Conservation (phyloP, 192 early-diverging fungal species). For the Coemansia sp. region DNA sequence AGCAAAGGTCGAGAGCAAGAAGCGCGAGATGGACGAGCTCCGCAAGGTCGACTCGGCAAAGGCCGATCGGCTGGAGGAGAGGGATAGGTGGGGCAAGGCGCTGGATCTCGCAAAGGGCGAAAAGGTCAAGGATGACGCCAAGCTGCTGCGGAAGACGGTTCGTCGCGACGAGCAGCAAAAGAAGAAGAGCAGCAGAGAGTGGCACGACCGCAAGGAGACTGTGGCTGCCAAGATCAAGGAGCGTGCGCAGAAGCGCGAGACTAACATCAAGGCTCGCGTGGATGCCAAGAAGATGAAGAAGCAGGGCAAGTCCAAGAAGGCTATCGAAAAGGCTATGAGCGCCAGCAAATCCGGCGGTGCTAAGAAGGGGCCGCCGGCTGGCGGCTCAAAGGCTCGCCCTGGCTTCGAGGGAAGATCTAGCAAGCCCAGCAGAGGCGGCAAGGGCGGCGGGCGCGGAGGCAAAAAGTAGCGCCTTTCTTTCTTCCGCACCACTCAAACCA, state of each 20-base stretch:
- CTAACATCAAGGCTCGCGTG: conserved; percentile 78
- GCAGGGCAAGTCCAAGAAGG: conserved; percentile 66
- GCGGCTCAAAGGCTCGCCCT: conserved; percentile 33
- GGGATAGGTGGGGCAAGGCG: conserved; percentile 79
- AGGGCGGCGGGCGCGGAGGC: conserved; percentile 12
- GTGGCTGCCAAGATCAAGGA: conserved; percentile 64
- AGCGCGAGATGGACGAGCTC: conserved; percentile 74
- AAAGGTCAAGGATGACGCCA: conserved; percentile 89
- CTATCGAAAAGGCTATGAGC: conserved; percentile 46
- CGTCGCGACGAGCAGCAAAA: conserved; percentile 82
- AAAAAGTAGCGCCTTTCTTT: background rate
- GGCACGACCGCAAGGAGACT: conserved; percentile 74
- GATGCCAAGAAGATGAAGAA: conserved; percentile 76
- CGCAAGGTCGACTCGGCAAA: conserved; percentile 60
- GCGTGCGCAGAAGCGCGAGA: conserved; percentile 73
- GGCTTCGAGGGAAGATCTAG: conserved; percentile 46
- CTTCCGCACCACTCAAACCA: too few relatives aligned
- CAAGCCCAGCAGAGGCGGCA: conserved; percentile 10
- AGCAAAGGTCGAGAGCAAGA: conserved; percentile 70
- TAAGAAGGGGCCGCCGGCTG: conserved; percentile 4
- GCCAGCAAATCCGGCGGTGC: conserved; percentile 11
- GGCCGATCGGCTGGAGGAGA: conserved; percentile 69
- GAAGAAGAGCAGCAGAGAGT: conserved; percentile 78
- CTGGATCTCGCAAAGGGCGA: conserved; percentile 79
- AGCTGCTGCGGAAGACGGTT: conserved; percentile 86